A percentile compares a stretch with the other conserved stretches of the same genome.
phyloP scores from a whole-genome alignment of 352 stramenopile species.

The Pythium periplocum region DNA sequence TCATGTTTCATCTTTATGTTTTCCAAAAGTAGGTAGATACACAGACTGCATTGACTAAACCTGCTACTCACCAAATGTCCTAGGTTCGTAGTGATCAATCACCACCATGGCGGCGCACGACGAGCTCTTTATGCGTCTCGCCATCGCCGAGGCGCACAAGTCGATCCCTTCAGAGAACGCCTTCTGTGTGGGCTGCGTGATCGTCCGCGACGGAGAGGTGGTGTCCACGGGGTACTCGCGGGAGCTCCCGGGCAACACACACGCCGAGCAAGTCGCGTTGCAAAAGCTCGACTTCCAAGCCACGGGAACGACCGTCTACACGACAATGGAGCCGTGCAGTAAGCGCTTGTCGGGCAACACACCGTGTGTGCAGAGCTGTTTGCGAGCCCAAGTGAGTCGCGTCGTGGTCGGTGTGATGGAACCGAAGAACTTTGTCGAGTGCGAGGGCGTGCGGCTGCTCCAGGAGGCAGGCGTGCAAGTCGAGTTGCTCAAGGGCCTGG shows the following conservation, averaged over 20 bases:
- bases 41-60: too few relatives aligned
- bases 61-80: too few relatives aligned
- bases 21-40: too few relatives aligned
- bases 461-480: conserved; percentile 61
- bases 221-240: conserved; percentile 77
- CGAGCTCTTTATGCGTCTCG: conserved; percentile 64
- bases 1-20: too few relatives aligned
- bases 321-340: conserved; percentile 89
- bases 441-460: conserved; percentile 72
- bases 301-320: conserved; percentile 70
- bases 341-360: conserved; percentile 79
- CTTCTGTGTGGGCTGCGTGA: conserved; percentile 81
- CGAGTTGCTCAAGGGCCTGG: conserved; percentile 61
- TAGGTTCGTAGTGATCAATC: background rate
- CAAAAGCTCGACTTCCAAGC: conserved; percentile 75
- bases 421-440: conserved; percentile 84
- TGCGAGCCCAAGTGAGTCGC: conserved; percentile 53
- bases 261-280: conserved; percentile 85
- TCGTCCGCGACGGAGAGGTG: conserved; percentile 51
- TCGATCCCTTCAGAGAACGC: conserved; percentile 64
- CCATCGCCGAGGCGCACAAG: conserved; percentile 76
- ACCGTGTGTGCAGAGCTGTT: conserved; percentile 76
- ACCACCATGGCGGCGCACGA: conserved; percentile 15
- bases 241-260: conserved; percentile 84
- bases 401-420: conserved; percentile 85